Percentiles rank a stretch among this genome's conserved stretches.
phyloP scores from a whole-genome alignment of 441 rosid species.

The Euphorbia neoarborescens region DNA sequence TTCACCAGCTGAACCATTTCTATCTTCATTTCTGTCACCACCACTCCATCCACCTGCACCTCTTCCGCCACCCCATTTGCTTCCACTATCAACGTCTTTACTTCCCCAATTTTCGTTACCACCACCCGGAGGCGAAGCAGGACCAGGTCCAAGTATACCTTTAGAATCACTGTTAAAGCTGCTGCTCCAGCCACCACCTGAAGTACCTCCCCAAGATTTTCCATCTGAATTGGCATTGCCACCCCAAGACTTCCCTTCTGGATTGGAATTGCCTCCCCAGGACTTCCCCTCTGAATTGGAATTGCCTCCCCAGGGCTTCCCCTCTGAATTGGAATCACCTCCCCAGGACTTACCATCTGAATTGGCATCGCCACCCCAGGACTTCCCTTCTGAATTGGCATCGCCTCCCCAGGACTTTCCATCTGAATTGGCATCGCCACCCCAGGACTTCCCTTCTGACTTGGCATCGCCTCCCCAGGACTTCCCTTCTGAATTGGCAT shows the following conservation, averaged over 20 bases:
- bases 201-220: neutral
- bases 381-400: neutral
- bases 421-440: neutral
- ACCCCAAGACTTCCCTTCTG: neutral
- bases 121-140: neutral
- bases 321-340: neutral
- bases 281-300: neutral
- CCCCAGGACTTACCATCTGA: neutral
- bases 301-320: neutral
- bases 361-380: neutral
- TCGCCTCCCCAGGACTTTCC: neutral
- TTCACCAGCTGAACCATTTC: neutral
- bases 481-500: neutral
- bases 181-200: neutral
- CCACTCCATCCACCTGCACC: neutral
- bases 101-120: neutral
- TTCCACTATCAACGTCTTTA: neutral
- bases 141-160: neutral
- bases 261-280: neutral
- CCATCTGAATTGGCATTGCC: neutral
- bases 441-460: neutral
- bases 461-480: neutral
- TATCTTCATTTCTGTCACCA: neutral
- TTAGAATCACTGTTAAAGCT: neutral
- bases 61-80: neutral